These are phyloP conservation scores for Penicillium sp. DNA, from an alignment of 2,329 filamentous ascomycete genomes.

Conservation along the genomic window DNA sequence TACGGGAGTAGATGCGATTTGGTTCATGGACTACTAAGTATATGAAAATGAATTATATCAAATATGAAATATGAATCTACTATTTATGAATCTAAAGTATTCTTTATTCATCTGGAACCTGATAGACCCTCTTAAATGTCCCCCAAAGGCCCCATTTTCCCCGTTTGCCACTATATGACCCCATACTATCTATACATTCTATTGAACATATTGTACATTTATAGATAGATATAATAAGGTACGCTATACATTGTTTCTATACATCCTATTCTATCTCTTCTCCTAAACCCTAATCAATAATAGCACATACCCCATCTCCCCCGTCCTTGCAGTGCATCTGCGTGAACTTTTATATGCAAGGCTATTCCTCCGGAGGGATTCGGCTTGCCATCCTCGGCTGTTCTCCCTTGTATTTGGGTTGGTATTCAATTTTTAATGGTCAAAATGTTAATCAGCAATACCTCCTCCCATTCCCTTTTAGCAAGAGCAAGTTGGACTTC, in stretches of 20 bases:
- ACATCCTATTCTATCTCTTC: background rate
- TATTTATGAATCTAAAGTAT: background rate
- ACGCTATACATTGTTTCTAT: background rate
- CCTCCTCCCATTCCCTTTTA: background rate
- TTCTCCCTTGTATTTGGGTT: background rate
- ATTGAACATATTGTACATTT: no score
- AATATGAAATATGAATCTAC: background rate
- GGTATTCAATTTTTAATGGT: background rate
- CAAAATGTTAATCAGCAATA: background rate
- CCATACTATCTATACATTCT: background rate
- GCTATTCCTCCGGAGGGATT: conserved; percentile 16
- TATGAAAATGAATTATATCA: background rate
- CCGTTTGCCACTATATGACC: conserved; percentile 8
- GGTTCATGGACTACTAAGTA: background rate
- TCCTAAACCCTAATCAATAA: background rate
- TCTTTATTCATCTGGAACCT: conserved; percentile 9
- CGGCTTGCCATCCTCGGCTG: conserved; percentile 12
- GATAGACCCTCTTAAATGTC: background rate
- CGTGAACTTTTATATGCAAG: conserved; percentile 8
- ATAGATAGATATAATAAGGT: no score
- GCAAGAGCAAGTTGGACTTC: conserved; percentile 1
- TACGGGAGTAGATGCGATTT: no score
- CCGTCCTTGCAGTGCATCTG: conserved; percentile 21
- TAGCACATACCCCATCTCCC: conserved; percentile 5
- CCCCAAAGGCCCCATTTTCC: conserved; percentile 4